These are phyloP conservation scores for Amanita rubescens DNA, from an alignment of 768 basidiomycete species.

Conservation along the genomic window DNA sequence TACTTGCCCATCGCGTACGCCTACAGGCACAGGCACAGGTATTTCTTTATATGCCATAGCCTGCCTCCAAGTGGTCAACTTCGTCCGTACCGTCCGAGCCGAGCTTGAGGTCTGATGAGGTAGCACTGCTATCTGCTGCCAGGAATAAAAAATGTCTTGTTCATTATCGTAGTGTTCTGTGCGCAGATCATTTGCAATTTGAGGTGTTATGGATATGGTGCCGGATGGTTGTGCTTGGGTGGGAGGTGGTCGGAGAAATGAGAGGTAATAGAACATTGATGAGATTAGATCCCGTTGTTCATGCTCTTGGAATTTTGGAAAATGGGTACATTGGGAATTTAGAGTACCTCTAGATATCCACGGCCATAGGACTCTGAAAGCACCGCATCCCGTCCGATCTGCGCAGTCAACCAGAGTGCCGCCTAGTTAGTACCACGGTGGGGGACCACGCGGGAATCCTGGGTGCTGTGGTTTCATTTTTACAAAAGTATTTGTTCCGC, in stretches of 20 bases:
- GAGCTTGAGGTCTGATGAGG: background rate
- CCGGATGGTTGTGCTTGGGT: slow-evolving; percentile 34
- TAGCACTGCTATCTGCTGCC: slow-evolving; percentile 29
- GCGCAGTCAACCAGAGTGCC: too few relatives aligned
- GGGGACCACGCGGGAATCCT: too few relatives aligned
- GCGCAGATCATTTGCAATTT: slow-evolving; percentile 84
- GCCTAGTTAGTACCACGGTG: too few relatives aligned
- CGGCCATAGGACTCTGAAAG: background rate
- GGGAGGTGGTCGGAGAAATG: slow-evolving; percentile 85
- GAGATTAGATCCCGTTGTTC: background rate
- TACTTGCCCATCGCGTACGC: slow-evolving; percentile 40
- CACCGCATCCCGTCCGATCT: background rate
- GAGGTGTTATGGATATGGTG: slow-evolving; percentile 62
- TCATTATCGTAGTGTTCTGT: slow-evolving; percentile 58
- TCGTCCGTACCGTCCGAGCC: slow-evolving; percentile 35
- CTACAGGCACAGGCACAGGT: slow-evolving; percentile 53
- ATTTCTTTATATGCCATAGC: slow-evolving; percentile 72
- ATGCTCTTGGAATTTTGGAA: background rate
- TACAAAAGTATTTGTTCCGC: too few relatives aligned
- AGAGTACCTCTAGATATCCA: background rate
- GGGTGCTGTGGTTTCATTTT: too few relatives aligned
- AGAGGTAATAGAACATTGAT: slow-evolving; percentile 76
- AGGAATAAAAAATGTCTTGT: slow-evolving; percentile 65
- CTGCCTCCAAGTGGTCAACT: slow-evolving; percentile 69
- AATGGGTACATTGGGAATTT: background rate